phyloP scores from a whole-genome alignment of 768 basidiomycete genomes.

The Hygrocybe coccinea region DNA sequence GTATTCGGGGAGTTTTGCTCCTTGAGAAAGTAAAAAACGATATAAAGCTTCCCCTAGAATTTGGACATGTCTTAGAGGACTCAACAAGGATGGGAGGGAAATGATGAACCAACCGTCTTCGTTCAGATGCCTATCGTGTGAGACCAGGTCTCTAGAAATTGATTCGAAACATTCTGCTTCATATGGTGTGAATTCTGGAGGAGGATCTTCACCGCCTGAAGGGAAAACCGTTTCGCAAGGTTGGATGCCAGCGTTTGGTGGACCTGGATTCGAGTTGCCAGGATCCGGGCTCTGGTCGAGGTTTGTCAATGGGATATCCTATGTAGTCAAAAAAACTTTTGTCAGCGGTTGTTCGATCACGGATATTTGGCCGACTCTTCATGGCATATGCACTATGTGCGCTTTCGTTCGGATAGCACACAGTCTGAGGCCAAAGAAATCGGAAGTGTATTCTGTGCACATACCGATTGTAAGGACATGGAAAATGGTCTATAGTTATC shows the following conservation, averaged over 20 bases:
- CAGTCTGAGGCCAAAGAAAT: too few species aligned
- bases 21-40: slow-evolving; percentile 63
- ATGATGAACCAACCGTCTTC: slow-evolving; percentile 44
- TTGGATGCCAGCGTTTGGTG: background rate
- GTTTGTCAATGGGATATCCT: background rate
- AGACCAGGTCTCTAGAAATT: slow-evolving; percentile 49
- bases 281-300: background rate
- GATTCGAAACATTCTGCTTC: slow-evolving; percentile 56
- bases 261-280: background rate
- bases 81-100: background rate
- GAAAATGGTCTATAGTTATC: too few species aligned
- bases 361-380: too few species aligned
- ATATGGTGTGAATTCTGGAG: slow-evolving; percentile 60
- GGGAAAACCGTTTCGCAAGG: background rate
- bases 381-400: too few species aligned
- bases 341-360: too few species aligned
- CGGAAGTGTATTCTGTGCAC: too few species aligned
- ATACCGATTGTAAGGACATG: too few species aligned
- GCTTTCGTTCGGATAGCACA: too few species aligned
- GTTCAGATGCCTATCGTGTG: slow-evolving; percentile 68
- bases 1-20: slow-evolving; percentile 41
- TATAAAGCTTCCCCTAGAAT: slow-evolving; percentile 62
- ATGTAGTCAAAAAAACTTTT: too few species aligned
- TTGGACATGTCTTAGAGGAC: slow-evolving; percentile 2
- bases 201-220: slow-evolving; percentile 40